Base-by-base conservation (phyloP, 331 rosid species). In the Arachis monticola region DNA sequence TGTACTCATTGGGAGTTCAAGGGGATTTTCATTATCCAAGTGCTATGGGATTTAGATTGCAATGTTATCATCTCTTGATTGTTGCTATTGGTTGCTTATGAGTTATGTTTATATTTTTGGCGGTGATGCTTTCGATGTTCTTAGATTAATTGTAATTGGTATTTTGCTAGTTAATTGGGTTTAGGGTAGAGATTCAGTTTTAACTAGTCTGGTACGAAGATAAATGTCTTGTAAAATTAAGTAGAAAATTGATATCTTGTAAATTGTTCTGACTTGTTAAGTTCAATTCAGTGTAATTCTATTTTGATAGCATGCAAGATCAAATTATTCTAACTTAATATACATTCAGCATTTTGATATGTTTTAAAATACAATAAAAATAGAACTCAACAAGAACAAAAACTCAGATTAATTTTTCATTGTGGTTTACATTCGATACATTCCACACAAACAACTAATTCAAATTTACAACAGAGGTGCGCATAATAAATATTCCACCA, bases 381-480 rank as follows among this genome's bases (percentile, higher is more conserved):
- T 17, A 12, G 31, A 42, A 17, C 22, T 17, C 22, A 48, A 5
- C n/a, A 62, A 9, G 44, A 70, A 78, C 11, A 70, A 62, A 50
- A 70, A 78, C 72, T 64, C 22, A 70, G 32, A 62, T 70, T 52
- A 78, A 69, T 66, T 66, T 67, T 66, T 67, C 38, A 67, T 59
- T 67, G 75, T 57, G 30, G 32, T 79, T 73, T n/a, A 79, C 38
- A 48, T n/a, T 40, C 73, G 74, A 30, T 56, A 48, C 83, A 74
- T 61, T 53, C 56, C 61, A 76, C 13, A 53, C 53, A 45, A 53
- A 53, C 5, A 63, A 47, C 56, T 48, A 64, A 42, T 50, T 44
- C 48, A 80, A 69, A 75, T 50, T 76, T 81, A 81, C 78, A 81
- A 70, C 55, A 30, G 42, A 30, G 42, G 69, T 75, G 70, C 64